Evolutionary conservation across 2,329 filamentous ascomycete species (phyloP), one percentile per base, ranked within the genome.

Genomic region (Neocatenulostroma microsporum): DNA sequence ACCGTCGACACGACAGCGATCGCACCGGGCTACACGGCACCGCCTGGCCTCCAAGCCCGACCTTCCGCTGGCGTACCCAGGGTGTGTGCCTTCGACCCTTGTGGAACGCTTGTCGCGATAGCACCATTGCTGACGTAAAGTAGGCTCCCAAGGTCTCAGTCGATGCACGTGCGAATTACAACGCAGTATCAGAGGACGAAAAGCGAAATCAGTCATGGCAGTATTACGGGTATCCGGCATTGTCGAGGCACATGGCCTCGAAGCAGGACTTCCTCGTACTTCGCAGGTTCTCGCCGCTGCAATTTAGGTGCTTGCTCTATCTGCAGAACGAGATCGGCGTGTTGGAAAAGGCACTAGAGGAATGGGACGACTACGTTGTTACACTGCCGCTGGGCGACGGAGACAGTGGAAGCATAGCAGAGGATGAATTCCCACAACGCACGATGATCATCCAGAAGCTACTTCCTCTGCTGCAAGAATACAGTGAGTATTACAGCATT

Each of bases 181-280:
- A n/a, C n/a, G n/a, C n/a, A n/a, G n/a, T n/a, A n/a, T n/a, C n/a
- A n/a, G n/a, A n/a, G n/a, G n/a, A n/a, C n/a, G n/a, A 24, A n/a
- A 24, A 24, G 23, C 23, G n/a, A 24, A n/a, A 8, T 8, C n/a
- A 30, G 9, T 20, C 41, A 3, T 41, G 35, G 27, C 40, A 41
- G 21, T 41, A 41, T 15, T 26, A 41, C 34, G 39, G 42, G 17
- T 45, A 41, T 28, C 39, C 42, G 17, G 27, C 32, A 9, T 30
- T 41, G 12, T 33, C 39, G 9, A 30, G 24, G 29, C 37, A 33
- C 28, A 41, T 41, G 39, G 42, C 42, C 5, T 41, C 39, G 1
- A 24, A 15, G 4, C 30, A 39, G 13, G 42, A 45, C 29, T 41
- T 39, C 17, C 36, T 45, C 36, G 24, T 45, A 4, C 29, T 45